Evolutionary conservation across 2,329 filamentous ascomycete species (phyloP).

Genomic region (Ramularia endophylla): DNA sequence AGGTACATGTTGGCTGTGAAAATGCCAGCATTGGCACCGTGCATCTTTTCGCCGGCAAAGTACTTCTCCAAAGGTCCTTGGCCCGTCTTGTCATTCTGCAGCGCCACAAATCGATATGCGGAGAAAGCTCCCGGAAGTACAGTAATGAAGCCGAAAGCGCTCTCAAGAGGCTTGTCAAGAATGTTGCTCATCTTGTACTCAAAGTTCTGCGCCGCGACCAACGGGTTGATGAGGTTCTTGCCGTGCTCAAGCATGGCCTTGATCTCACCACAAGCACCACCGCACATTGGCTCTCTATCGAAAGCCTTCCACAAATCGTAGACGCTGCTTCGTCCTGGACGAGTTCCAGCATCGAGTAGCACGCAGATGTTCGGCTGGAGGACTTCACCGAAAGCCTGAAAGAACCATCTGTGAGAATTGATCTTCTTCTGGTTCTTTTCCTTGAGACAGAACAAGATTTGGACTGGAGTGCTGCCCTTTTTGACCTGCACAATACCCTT

Average conservation of each 20-base stretch:
- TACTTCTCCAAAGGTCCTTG: slow-evolving; percentile 93
- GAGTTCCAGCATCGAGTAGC: slow-evolving; percentile 90
- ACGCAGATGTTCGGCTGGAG: slow-evolving; percentile 96
- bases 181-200: slow-evolving; percentile 99
- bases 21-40: slow-evolving; percentile 85
- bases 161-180: slow-evolving; percentile 94
- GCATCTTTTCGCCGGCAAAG: slow-evolving; percentile 94
- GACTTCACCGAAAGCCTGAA: slow-evolving; percentile 89
- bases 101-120: slow-evolving; percentile 89
- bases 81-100: slow-evolving; percentile 95
- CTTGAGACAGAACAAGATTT: slow-evolving; percentile 96
- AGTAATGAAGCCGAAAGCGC: slow-evolving; percentile 94
- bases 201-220: slow-evolving; percentile 96
- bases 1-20: slow-evolving; percentile 99
- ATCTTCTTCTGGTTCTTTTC: slow-evolving; percentile 99
- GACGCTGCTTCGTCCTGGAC: slow-evolving; percentile 87
- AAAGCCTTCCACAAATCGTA: slow-evolving; percentile 99
- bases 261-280: slow-evolving; percentile 95
- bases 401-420: slow-evolving; percentile 99
- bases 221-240: slow-evolving; percentile 83
- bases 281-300: slow-evolving; percentile 95
- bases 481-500: slow-evolving; percentile 81
- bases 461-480: slow-evolving; percentile 78
- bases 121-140: slow-evolving; percentile 96
- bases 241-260: slow-evolving; percentile 92